Evolutionary conservation across 2,329 filamentous ascomycete species (phyloP).

Genomic region (Talaromyces sp.): DNA sequence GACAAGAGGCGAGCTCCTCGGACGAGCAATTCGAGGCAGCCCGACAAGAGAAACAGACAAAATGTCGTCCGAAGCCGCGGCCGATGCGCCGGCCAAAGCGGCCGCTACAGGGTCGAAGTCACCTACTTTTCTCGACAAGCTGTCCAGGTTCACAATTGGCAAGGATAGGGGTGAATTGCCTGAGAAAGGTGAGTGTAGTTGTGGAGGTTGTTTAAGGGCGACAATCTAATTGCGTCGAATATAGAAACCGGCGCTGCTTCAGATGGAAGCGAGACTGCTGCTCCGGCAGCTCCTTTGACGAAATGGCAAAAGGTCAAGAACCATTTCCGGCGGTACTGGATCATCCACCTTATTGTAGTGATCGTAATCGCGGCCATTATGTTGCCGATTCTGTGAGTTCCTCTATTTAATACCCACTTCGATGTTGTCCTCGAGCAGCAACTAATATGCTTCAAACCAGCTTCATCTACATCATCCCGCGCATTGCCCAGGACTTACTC

Average conservation of each 20-base stretch:
- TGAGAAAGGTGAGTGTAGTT: constrained; percentile 5
- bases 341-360: constrained; percentile 27
- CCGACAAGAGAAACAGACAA: neutral
- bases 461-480: constrained; percentile 35
- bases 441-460: constrained; percentile 15
- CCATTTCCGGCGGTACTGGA: constrained; percentile 36
- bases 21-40: neutral
- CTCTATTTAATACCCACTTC: neutral
- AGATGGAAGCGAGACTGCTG: constrained; percentile 16
- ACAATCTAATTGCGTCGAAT: neutral
- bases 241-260: constrained; percentile 14
- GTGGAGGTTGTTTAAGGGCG: neutral
- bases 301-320: constrained; percentile 22
- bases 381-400: constrained; percentile 34
- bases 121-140: constrained; percentile 10
- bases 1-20: neutral
- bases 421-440: neutral
- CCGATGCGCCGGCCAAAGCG: neutral
- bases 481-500: constrained; percentile 34
- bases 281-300: constrained; percentile 19
- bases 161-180: constrained; percentile 4
- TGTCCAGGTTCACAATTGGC: constrained; percentile 10
- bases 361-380: constrained; percentile 35
- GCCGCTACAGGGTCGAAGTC: neutral
- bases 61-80: constrained; percentile 9